Base-by-base conservation (phyloP, 31 red algal species). In the Odonthalia washingtoniensis region DNA sequence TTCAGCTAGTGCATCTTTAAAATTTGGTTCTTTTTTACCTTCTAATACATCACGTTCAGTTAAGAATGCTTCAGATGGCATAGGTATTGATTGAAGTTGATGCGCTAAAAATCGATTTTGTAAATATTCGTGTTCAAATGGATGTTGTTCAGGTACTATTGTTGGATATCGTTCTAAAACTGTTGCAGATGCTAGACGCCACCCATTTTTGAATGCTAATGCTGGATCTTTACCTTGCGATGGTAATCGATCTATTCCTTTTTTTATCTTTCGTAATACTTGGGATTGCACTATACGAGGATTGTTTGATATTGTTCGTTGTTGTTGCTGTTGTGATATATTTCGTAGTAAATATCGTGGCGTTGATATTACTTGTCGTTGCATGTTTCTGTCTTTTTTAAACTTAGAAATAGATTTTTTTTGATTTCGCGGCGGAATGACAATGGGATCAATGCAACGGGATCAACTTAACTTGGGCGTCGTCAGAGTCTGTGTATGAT, bases 161-260 rank as follows among this genome's bases (percentile, higher is more conserved):
- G 89, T 82, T 60, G 94, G 94, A 66, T 86, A 85, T 17, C 94
- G 84, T 75, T 96, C 94, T 4, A 92, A 38, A 26, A 96, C 70
- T 35, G 90, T 85, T 12, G 94, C 94, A 36, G 68, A 31, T 21
- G 83, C 94, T 30, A 92, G 53, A 1, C 86, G 78, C 92, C 92
- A 94, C 17, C 84, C 84, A 52, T 88, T 35, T 21, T 44, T 49
- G 75, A 83, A 83, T 5, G 42, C 26, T 40, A 78, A 75, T 2
- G 91, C 84, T 3, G 91, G 84, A 42, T 87, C 91, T 40, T 83
- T 1, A 3, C 72, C 72, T 40, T 91, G 80, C 57, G n/a, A 43
- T 30, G 89, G 80, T 12, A 91, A 81, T 3, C 89, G 89, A 14
- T 91, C 80, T 9, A 91, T 35, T 24, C 62, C 74, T 42, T 60